phyloP scores from a whole-genome alignment of 148 eudicot species.

The Oxyria digyna region DNA sequence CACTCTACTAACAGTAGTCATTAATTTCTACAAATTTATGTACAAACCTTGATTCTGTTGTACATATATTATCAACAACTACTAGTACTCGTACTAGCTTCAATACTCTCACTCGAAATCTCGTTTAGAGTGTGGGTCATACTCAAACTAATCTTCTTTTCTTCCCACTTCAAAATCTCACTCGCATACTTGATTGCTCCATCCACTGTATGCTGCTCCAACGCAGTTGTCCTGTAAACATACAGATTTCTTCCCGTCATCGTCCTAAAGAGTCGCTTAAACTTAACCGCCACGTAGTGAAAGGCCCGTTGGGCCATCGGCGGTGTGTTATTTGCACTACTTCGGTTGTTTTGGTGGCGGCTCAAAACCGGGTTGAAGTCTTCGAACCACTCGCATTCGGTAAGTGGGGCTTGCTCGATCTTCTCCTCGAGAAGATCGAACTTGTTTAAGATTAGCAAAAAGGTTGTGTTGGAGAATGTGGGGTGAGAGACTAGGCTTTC shows the following conservation, averaged over 20 bases:
- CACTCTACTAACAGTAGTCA: neutral
- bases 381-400: constrained; percentile 56
- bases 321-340: constrained; percentile 16
- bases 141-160: constrained; percentile 26
- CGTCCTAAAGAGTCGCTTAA: constrained; percentile 39
- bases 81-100: constrained; percentile 18
- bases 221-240: constrained; percentile 38
- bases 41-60: neutral
- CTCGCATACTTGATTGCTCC: constrained; percentile 42
- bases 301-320: constrained; percentile 57
- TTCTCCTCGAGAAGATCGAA: constrained; percentile 67
- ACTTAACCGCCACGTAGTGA: constrained; percentile 55
- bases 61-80: neutral
- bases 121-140: constrained; percentile 15
- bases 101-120: constrained; percentile 42
- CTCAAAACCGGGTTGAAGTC: constrained; percentile 68
- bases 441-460: constrained; percentile 68
- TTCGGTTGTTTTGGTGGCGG: constrained; percentile 21
- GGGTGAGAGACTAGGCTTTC: constrained; percentile 46
- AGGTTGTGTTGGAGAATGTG: constrained; percentile 26
- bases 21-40: neutral
- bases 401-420: constrained; percentile 45
- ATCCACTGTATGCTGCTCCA: constrained; percentile 60
- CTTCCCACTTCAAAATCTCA: constrained; percentile 69
- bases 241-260: constrained; percentile 52